Conservation (phyloP, 192 early-diverging fungal species). For the Podila epigama region DNA sequence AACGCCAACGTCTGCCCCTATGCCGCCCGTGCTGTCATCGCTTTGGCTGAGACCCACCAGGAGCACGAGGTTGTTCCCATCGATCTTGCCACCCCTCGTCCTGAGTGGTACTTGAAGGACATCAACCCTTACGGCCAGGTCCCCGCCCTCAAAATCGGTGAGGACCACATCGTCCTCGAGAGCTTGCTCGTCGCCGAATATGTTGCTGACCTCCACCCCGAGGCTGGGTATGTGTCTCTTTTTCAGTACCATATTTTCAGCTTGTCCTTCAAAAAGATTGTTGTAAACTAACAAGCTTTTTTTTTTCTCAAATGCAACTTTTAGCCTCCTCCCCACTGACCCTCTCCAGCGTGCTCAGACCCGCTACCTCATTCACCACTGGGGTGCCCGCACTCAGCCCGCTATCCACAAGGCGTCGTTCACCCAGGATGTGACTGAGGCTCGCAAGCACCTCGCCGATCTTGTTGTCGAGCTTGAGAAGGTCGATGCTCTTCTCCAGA, state of each 20-base stretch:
- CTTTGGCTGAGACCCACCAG: slow-evolving; percentile 61
- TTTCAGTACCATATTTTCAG: too few relatives aligned
- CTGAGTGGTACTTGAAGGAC: slow-evolving; percentile 65
- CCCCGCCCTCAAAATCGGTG: slow-evolving; percentile 62
- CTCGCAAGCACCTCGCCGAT: slow-evolving; percentile 29
- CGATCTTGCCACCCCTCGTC: slow-evolving; percentile 70
- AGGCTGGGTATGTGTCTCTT: slow-evolving; percentile 58
- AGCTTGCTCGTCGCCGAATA: slow-evolving; percentile 73
- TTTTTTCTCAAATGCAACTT: background rate
- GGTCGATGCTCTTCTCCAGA: slow-evolving; percentile 43
- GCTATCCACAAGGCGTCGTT: slow-evolving; percentile 32
- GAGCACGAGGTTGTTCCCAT: slow-evolving; percentile 65
- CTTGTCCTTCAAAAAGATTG: too few relatives aligned
- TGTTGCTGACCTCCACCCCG: slow-evolving; percentile 67
- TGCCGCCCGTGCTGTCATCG: slow-evolving; percentile 71
- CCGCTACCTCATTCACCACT: slow-evolving; percentile 56
- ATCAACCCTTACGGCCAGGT: slow-evolving; percentile 76
- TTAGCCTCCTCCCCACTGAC: slow-evolving; percentile 55
- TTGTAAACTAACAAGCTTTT: background rate
- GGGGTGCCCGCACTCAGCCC: slow-evolving; percentile 23
- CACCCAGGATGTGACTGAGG: slow-evolving; percentile 18
- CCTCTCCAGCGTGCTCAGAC: slow-evolving; percentile 52
- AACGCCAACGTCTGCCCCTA: slow-evolving; percentile 67
- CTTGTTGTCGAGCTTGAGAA: slow-evolving; percentile 38
- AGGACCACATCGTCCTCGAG: slow-evolving; percentile 68